Percentiles rank a stretch among this genome's conserved stretches.
Evolutionary conservation across 2,329 filamentous ascomycete genomes (phyloP).

Genomic region (Clarireedia homoeocarpa): DNA sequence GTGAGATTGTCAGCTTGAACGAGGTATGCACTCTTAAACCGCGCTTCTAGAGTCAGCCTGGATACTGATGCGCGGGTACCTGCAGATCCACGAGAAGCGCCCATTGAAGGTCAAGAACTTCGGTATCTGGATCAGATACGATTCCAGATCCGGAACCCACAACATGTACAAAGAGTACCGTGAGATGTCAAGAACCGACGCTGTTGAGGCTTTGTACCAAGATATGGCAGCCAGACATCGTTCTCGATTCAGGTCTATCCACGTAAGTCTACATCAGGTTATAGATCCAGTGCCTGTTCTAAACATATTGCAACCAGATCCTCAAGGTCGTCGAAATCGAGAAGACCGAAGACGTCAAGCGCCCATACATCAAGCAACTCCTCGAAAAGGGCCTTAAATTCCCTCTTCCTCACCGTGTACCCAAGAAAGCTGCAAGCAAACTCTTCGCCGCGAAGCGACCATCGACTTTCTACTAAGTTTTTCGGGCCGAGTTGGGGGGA

Average conservation of each 20-base stretch:
- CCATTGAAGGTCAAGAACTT: conserved; percentile 99
- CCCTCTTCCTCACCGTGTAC: conserved; percentile 94
- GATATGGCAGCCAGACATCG: conserved; percentile 99
- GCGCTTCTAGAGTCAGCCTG: neutral
- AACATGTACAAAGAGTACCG: conserved; percentile 99
- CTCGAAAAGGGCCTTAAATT: conserved; percentile 91
- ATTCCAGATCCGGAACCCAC: conserved; percentile 99
- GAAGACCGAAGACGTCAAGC: conserved; percentile 90
- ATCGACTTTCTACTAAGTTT: conserved; percentile 79
- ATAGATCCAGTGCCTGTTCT: conserved; percentile 3
- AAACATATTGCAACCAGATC: conserved; percentile 51
- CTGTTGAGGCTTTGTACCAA: conserved; percentile 95
- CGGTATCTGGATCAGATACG: conserved; percentile 99
- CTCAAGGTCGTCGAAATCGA: conserved; percentile 97
- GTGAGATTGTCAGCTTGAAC: conserved; percentile 97
- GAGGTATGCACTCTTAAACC: conserved; percentile 54
- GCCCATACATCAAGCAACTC: conserved; percentile 99
- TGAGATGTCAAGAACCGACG: conserved; percentile 92
- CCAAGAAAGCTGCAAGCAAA: conserved; percentile 78
- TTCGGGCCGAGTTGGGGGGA: conserved; percentile 18
- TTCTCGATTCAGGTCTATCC: conserved; percentile 94
- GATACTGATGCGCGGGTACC: conserved; percentile 15
- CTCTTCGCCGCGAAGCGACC: conserved; percentile 89
- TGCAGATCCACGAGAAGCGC: conserved; percentile 94
- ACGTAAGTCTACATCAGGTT: conserved; percentile 57